These are phyloP conservation scores for Trichoderma sp. DNA, from an alignment of 2,329 filamentous ascomycete species.

Conservation along the genomic window DNA sequence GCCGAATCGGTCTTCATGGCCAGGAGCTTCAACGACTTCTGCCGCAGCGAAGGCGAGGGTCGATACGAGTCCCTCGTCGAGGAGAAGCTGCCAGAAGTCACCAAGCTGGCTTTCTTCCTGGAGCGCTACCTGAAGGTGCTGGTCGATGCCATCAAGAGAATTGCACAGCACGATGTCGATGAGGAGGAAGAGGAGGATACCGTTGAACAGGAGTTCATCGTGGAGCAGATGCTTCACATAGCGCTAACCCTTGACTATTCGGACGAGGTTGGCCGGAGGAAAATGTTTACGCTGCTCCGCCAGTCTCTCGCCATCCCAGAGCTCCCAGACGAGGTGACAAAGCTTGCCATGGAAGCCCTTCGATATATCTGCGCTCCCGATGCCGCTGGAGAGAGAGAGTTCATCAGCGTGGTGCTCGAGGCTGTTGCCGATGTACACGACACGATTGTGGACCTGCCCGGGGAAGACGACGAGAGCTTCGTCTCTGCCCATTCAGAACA, in stretches of 20 bases:
- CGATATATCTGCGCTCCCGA: conserved; percentile 80
- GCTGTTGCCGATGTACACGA: conserved; percentile 97
- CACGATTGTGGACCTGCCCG: conserved; percentile 72
- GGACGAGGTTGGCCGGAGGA: conserved; percentile 92
- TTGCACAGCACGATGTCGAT: conserved; percentile 57
- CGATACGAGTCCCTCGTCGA: conserved; percentile 78
- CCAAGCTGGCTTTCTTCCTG: conserved; percentile 83
- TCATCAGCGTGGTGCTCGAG: conserved; percentile 84
- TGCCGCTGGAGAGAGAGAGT: conserved; percentile 74
- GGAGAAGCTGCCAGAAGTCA: conserved; percentile 94
- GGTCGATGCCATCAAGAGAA: conserved; percentile 63
- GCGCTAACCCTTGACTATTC: conserved; percentile 91
- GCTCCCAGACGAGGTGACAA: conserved; percentile 89
- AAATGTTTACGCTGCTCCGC: conserved; percentile 91
- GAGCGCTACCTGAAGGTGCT: conserved; percentile 75
- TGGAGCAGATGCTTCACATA: conserved; percentile 93
- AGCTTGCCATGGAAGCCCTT: conserved; percentile 79
- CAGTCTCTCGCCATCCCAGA: conserved; percentile 84
- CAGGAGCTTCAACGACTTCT: conserved; percentile 93
- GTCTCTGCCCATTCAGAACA: conserved; percentile 89
- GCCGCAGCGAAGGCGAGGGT: conserved; percentile 70
- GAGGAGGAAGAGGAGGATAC: conserved; percentile 79
- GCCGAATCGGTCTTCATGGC: conserved; percentile 89
- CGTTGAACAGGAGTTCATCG: conserved; percentile 90
- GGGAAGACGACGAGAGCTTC: conserved; percentile 71